A percentile compares a stretch with the other conserved stretches of the same genome.
phyloP scores from a whole-genome alignment of 176 grass and related monocot species.

The Lolium rigidum region DNA sequence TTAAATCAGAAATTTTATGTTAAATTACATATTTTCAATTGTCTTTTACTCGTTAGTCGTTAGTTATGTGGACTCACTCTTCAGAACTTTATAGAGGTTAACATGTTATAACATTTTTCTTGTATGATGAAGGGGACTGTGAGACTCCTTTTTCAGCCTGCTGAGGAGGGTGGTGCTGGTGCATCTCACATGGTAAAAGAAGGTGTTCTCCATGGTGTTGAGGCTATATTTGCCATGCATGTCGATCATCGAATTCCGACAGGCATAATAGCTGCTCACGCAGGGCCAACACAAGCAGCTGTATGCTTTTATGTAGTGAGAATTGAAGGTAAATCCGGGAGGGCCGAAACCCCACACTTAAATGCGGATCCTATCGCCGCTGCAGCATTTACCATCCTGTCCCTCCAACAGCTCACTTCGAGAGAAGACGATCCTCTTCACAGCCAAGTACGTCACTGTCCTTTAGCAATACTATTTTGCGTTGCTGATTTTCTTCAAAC shows the following conservation, averaged over 20 bases:
- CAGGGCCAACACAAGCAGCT: conserved; percentile 81
- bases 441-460: conserved; percentile 68
- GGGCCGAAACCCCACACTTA: conserved; percentile 82
- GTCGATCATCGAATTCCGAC: conserved; percentile 59
- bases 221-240: conserved; percentile 93
- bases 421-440: conserved; percentile 91
- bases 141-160: conserved; percentile 94
- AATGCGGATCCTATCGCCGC: conserved; percentile 74
- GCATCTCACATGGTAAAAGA: conserved; percentile 87
- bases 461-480: conserved; percentile 4
- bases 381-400: conserved; percentile 66
- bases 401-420: conserved; percentile 78
- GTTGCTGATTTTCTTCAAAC: conserved; percentile 3
- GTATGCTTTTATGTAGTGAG: conserved; percentile 74
- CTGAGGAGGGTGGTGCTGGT: conserved; percentile 92
- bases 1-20: neutral
- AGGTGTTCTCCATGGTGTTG: conserved; percentile 65
- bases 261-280: conserved; percentile 53
- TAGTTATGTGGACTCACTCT: neutral
- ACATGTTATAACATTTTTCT: conserved; percentile 5
- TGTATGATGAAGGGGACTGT: conserved; percentile 75
- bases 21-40: conserved; percentile 18
- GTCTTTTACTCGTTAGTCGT: neutral
- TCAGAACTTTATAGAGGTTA: neutral
- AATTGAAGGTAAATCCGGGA: conserved; percentile 87